Percentiles rank a stretch among this genome's conserved stretches.
These are phyloP conservation scores for Cucumis melo DNA, from an alignment of 306 rosid genomes.

Conservation along the genomic window DNA sequence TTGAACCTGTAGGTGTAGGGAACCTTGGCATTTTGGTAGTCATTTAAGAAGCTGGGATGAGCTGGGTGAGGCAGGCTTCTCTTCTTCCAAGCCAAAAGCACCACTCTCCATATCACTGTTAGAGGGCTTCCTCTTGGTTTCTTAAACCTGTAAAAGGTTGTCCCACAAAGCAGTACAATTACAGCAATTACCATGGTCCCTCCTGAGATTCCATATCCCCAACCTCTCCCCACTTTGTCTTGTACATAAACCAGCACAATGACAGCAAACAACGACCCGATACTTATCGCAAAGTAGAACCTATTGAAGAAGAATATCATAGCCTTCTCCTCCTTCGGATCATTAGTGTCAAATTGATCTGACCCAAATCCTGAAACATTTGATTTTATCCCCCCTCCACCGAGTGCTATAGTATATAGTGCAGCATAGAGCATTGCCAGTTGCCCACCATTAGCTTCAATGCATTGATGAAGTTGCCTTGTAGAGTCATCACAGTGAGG, in stretches of 20 bases:
- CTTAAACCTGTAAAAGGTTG: conserved; percentile 48
- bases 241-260: conserved; percentile 72
- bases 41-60: conserved; percentile 48
- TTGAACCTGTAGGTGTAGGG: conserved; percentile 50
- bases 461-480: conserved; percentile 45
- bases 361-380: conserved; percentile 88
- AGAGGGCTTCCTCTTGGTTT: conserved; percentile 82
- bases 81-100: conserved; percentile 78
- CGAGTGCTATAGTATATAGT: conserved; percentile 55
- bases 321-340: conserved; percentile 68
- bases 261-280: conserved; percentile 74
- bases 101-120: conserved; percentile 70
- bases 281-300: conserved; percentile 68
- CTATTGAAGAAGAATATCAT: conserved; percentile 96
- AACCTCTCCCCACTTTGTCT: conserved; percentile 73
- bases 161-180: conserved; percentile 43
- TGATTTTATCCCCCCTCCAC: conserved; percentile 90
- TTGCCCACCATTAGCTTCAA: conserved; percentile 48
- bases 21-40: conserved; percentile 42
- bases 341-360: conserved; percentile 46
- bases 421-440: conserved; percentile 55
- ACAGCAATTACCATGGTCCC: conserved; percentile 53
- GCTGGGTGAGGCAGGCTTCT: conserved; percentile 37
- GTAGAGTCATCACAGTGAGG: conserved; percentile 41
- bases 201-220: conserved; percentile 88